phyloP scores from a whole-genome alignment of 257 asterid species.

The Jacaranda copaia region DNA sequence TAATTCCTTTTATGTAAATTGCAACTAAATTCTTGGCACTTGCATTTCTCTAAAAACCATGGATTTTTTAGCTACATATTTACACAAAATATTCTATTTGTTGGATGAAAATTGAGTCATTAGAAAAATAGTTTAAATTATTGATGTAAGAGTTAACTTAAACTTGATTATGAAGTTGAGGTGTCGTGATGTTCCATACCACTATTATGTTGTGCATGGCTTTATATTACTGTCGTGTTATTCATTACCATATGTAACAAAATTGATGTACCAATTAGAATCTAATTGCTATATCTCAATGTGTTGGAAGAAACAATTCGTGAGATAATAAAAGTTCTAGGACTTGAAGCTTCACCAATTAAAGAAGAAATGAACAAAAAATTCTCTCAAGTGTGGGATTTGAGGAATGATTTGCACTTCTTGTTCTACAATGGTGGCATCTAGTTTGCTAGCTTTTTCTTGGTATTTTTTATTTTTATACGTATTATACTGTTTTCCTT shows the following conservation, averaged over 20 bases:
- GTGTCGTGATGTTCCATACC: background rate
- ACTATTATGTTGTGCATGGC: background rate
- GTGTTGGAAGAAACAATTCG: constrained; percentile 59
- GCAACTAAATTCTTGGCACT: background rate
- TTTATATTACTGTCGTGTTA: background rate
- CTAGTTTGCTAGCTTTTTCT: constrained; percentile 43
- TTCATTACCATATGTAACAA: too few species aligned
- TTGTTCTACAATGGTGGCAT: constrained; percentile 61
- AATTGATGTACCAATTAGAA: too few species aligned
- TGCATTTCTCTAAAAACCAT: too few species aligned
- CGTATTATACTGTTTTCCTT: too few species aligned
- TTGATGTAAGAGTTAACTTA: background rate
- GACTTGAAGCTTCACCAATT: constrained; percentile 52
- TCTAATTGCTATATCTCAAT: background rate
- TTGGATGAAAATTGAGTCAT: background rate
- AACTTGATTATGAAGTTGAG: too few species aligned
- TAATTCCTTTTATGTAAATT: background rate
- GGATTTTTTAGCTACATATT: too few species aligned
- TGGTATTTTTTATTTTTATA: too few species aligned
- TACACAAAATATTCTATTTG: background rate
- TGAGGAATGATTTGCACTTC: constrained; percentile 63
- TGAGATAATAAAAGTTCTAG: constrained; percentile 63
- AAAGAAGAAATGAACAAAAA: constrained; percentile 45
- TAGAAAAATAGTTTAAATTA: background rate
- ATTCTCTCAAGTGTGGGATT: constrained; percentile 49